Conservation (phyloP, 306 rosid species). For the Crotalaria pallida region DNA sequence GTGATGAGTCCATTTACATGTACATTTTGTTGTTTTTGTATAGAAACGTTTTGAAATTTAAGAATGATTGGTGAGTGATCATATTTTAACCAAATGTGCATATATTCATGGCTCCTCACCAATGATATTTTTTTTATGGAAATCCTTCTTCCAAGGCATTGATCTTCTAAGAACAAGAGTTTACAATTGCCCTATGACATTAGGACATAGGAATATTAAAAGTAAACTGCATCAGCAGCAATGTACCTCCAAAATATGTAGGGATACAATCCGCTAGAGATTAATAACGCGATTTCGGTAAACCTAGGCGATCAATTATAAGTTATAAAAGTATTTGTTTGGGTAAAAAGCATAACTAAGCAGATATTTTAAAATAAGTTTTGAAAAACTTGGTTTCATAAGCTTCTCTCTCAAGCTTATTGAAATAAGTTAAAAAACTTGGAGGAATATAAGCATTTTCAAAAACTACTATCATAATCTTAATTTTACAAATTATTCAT, state of each 20-base stretch:
- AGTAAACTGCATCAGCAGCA: too few species aligned
- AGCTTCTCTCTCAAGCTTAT: too few species aligned
- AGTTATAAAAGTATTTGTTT: too few species aligned
- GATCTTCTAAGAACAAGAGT: background rate
- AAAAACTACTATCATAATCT: too few species aligned
- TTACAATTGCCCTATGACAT: background rate
- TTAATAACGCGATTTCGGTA: background rate
- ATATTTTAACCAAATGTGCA: constrained; percentile 8
- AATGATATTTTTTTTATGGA: background rate
- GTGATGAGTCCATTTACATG: background rate
- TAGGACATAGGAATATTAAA: too few species aligned
- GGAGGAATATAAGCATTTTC: too few species aligned
- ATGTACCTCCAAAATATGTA: background rate
- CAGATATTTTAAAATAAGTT: too few species aligned
- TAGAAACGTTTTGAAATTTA: constrained; percentile 15
- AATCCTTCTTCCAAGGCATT: background rate
- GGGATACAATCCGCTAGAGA: background rate
- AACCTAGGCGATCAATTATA: background rate
- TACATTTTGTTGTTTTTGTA: constrained; percentile 1
- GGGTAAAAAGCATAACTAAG: too few species aligned
- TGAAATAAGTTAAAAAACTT: too few species aligned
- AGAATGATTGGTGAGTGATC: constrained; percentile 20
- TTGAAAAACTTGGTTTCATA: too few species aligned
- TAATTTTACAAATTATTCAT: too few species aligned
- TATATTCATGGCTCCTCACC: background rate